Base-by-base conservation (phyloP, 2,329 filamentous ascomycete genomes). In the Phialophora macrospora region DNA sequence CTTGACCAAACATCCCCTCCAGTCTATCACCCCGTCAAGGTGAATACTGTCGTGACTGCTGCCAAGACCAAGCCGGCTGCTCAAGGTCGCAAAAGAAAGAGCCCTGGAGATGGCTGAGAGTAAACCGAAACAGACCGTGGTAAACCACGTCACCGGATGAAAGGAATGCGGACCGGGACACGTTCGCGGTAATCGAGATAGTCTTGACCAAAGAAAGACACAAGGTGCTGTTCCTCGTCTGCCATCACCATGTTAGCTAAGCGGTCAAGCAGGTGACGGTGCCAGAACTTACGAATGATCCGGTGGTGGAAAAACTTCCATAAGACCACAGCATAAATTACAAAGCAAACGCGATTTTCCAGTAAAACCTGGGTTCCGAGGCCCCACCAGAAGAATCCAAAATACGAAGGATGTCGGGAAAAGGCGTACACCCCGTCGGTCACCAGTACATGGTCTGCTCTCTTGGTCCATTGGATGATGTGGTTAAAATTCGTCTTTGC, bases 301-400 rank as follows among this genome's bases (percentile, higher is more conserved):
- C 95, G 83, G 12, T 76, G 80, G 17, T 82, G 84, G 76, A 99
- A 99, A 77, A 99, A 99, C 66, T 81, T 83, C 92, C 92, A 97
- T 71, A 99, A 77, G 17, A 96, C 90, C 7, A 84, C 76, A 0
- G 86, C 79, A 80, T 96, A 98, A 1, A 79, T 90, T 6, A 88
- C 71, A 64, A 96, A 87, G 76, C 92, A 96, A 1, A 96, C 70
- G 8, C 85, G 79, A 78, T 99, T 99, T 20, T 94, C 94, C 69
- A 97, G 83, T 62, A 96, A 87, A 51, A 98, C 75, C 82, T 99
- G 95, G 12, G 93, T 97, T 4, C 95, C 95, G n/a, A 98, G 75
- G 0, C 91, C 92, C 94, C 94, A 99, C 88, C 93, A 98, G 79
- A 97, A 99, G 81, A 97, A 99, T 3, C 94, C 95, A 80, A 98